phyloP scores from a whole-genome alignment of 78 protist species.

The Dictyostelium citrinum region DNA sequence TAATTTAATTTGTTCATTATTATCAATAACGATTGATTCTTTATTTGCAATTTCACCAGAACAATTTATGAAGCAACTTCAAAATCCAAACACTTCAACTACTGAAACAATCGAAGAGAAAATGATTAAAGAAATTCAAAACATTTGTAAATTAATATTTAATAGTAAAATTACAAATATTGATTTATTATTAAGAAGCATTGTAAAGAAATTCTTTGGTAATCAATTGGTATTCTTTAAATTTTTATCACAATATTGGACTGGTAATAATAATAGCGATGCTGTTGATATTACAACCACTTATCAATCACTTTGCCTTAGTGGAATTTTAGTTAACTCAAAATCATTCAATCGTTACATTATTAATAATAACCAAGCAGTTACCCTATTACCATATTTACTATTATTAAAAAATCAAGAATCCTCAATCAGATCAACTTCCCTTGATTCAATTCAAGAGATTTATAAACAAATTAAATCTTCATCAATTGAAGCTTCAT shows the following conservation, averaged over 20 bases:
- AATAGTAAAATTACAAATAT: not conserved
- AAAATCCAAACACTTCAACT: not conserved
- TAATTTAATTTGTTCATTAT: not conserved
- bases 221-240: conserved; percentile 16
- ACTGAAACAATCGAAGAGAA: not conserved
- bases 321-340: not conserved
- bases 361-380: not conserved
- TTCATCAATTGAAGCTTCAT: not conserved
- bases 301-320: not conserved
- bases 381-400: not conserved
- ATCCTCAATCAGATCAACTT: conserved; percentile 12
- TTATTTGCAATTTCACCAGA: not conserved
- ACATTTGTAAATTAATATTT: not conserved
- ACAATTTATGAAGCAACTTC: not conserved
- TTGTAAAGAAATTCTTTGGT: conserved; percentile 9
- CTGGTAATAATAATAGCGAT: not conserved
- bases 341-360: not conserved
- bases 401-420: not conserved
- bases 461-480: conserved; percentile 1
- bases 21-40: not conserved
- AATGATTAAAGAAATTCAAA: not conserved
- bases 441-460: conserved; percentile 39
- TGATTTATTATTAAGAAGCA: not conserved
- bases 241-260: conserved; percentile 2
- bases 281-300: not conserved